phyloP scores from a whole-genome alignment of 768 basidiomycete species.

The Tricholoma matsutake region DNA sequence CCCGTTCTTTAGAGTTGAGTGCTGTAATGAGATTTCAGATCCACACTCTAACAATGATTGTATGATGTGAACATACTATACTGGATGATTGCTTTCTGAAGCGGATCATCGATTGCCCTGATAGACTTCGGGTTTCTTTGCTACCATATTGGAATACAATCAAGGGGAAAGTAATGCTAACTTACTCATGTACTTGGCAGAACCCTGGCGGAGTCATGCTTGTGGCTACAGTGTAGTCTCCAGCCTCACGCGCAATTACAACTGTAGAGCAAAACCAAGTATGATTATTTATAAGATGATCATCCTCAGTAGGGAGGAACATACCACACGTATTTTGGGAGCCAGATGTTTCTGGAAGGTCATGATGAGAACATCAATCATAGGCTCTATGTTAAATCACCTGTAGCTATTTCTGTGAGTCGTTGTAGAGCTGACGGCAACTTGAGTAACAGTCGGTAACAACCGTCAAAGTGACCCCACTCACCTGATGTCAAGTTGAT shows the following conservation, averaged over 20 bases:
- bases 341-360: constrained; percentile 51
- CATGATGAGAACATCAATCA: not conserved
- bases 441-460: not conserved
- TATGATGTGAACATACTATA: constrained; percentile 43
- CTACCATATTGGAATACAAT: not conserved
- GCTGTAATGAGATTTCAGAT: constrained; percentile 33
- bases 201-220: constrained; percentile 56
- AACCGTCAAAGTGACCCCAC: constrained; percentile 2
- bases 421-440: constrained; percentile 50
- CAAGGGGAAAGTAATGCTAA: constrained; percentile 5
- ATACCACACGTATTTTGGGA: constrained; percentile 62
- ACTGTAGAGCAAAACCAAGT: constrained; percentile 30
- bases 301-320: constrained; percentile 1
- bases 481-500: constrained; percentile 64
- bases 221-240: constrained; percentile 69
- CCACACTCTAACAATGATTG: not conserved
- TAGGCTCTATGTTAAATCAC: constrained; percentile 27
- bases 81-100: constrained; percentile 65
- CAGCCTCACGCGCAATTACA: constrained; percentile 64
- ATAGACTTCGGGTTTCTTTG: constrained; percentile 58
- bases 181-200: constrained; percentile 70
- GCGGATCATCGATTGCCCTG: constrained; percentile 54
- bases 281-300: not conserved
- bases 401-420: constrained; percentile 69
- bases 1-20: constrained; percentile 61